These are phyloP conservation scores for Trichoderma afroharzianum DNA, from an alignment of 2,329 filamentous ascomycete genomes.

Conservation along the genomic window DNA sequence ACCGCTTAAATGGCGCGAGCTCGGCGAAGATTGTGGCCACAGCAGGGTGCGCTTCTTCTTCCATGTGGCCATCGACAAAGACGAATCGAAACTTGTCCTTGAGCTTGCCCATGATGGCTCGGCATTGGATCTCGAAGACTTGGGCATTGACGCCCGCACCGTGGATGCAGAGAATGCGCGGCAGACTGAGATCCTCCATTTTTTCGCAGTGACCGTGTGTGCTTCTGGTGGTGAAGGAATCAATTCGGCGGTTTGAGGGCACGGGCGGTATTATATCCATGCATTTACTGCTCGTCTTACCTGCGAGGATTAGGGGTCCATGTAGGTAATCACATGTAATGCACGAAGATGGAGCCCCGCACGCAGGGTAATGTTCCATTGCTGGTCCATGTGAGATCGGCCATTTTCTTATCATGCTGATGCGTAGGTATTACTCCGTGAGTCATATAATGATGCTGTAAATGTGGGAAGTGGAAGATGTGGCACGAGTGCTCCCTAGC, in stretches of 20 bases:
- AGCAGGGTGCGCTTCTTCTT: slow-evolving; percentile 57
- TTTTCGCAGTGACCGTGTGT: neutral
- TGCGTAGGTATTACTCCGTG: neutral
- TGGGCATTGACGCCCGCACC: slow-evolving; percentile 71
- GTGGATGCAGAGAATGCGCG: slow-evolving; percentile 76
- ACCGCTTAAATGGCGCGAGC: slow-evolving; percentile 60
- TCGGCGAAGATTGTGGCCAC: slow-evolving; percentile 63
- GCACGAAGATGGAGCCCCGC: slow-evolving; percentile 6
- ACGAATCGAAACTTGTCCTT: slow-evolving; percentile 62
- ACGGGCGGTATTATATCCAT: neutral
- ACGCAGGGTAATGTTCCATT: neutral
- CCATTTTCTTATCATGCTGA: neutral
- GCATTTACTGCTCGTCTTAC: neutral
- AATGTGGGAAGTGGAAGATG: neutral
- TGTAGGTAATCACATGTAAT: neutral
- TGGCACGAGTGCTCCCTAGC: neutral
- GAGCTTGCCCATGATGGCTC: slow-evolving; percentile 48
- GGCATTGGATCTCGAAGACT: slow-evolving; percentile 67
- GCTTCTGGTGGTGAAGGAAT: neutral
- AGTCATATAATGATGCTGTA: neutral
- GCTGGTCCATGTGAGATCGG: neutral
- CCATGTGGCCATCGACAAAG: slow-evolving; percentile 68
- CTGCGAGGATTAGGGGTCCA: neutral
- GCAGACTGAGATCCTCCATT: slow-evolving; percentile 36
- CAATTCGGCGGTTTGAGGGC: neutral